Conservation (phyloP, 2,329 filamentous ascomycete genomes). For the Neonectria magnoliae region DNA sequence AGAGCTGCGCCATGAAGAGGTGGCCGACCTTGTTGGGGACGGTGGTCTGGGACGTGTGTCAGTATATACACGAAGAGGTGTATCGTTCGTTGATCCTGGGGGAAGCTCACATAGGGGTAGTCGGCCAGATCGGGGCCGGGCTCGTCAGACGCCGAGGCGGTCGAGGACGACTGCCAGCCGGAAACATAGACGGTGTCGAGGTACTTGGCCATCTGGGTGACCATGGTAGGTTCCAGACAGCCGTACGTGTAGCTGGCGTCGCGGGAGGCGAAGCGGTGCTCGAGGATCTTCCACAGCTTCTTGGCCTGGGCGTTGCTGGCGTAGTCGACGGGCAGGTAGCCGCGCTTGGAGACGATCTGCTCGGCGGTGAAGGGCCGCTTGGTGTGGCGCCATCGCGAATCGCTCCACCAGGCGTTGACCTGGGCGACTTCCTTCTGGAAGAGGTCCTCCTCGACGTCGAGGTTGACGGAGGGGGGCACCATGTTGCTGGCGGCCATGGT, state of each 20-base stretch:
- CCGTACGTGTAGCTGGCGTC: conserved; percentile 96
- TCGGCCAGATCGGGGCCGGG: conserved; percentile 97
- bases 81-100: neutral
- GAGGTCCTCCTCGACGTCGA: conserved; percentile 68
- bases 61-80: conserved; percentile 6
- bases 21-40: conserved; percentile 98
- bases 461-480: conserved; percentile 66
- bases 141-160: conserved; percentile 93
- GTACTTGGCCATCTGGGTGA: conserved; percentile 99
- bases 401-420: conserved; percentile 94
- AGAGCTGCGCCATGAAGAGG: conserved; percentile 97
- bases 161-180: conserved; percentile 98
- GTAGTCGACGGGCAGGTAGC: conserved; percentile 89
- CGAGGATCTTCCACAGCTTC: conserved; percentile 93
- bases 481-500: conserved; percentile 72
- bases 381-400: conserved; percentile 91
- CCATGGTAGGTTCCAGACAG: conserved; percentile 96
- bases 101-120: conserved; percentile 81
- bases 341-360: conserved; percentile 95
- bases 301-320: conserved; percentile 89
- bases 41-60: conserved; percentile 76
- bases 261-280: conserved; percentile 84
- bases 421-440: conserved; percentile 86
- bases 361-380: conserved; percentile 94
- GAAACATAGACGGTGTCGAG: conserved; percentile 98